Conservation (phyloP, 2,329 filamentous ascomycete species). For the Lojkania enalia region DNA sequence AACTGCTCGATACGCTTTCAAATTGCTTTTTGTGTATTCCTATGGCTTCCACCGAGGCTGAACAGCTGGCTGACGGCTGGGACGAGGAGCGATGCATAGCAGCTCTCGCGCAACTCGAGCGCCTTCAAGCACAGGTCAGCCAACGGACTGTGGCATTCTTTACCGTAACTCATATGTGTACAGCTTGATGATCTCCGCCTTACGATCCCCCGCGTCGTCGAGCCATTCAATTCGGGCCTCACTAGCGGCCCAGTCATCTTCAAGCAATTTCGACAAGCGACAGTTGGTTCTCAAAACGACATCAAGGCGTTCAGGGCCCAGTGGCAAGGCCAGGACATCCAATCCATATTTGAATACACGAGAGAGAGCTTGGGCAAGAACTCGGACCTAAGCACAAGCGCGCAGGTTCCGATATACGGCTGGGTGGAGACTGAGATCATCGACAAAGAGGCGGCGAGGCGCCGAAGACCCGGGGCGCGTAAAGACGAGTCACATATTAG, state of each 20-base stretch:
- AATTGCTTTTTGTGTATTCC: too few species aligned
- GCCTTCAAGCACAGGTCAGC: constrained; percentile 44
- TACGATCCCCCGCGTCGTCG: constrained; percentile 48
- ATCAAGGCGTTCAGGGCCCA: constrained; percentile 42
- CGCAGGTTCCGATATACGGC: constrained; percentile 42
- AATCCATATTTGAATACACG: constrained; percentile 38
- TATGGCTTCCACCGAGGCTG: constrained; percentile 22
- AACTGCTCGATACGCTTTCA: too few species aligned
- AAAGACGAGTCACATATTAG: constrained; percentile 14
- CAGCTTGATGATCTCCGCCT: constrained; percentile 50
- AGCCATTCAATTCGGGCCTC: constrained; percentile 41
- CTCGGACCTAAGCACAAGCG: constrained; percentile 41
- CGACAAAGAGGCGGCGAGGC: constrained; percentile 20
- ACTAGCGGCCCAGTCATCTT: constrained; percentile 37
- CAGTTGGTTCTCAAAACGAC: constrained; percentile 39
- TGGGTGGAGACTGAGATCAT: constrained; percentile 40
- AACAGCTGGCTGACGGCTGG: constrained; percentile 31
- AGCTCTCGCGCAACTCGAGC: constrained; percentile 50
- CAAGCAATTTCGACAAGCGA: constrained; percentile 43
- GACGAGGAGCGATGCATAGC: constrained; percentile 46
- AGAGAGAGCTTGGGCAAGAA: constrained; percentile 43
- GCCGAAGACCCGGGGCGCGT: constrained; percentile 9
- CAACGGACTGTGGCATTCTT: constrained; percentile 23
- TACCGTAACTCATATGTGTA: constrained; percentile 10
- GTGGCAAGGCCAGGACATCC: constrained; percentile 45